Conservation (phyloP, 2,329 filamentous ascomycete species). For the Verticillium zaregamsianum region DNA sequence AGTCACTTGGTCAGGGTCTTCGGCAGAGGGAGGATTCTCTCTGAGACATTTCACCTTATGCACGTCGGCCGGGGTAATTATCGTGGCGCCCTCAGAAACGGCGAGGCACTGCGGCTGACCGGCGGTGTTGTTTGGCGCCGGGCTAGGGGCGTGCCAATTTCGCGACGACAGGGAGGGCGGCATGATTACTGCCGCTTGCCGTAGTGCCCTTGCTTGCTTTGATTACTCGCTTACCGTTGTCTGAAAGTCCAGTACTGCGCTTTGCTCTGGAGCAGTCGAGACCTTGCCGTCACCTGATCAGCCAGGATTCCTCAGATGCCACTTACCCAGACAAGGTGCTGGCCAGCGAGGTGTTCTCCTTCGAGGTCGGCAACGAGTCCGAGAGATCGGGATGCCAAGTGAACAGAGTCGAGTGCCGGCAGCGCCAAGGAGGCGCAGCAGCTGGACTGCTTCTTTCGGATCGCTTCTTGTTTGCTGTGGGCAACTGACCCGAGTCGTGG, state of each 20-base stretch:
- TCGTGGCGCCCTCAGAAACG: not conserved
- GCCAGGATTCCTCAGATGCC: not conserved
- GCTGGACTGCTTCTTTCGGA: not conserved
- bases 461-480: not conserved
- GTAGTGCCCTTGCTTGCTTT: not conserved
- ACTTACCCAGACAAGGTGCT: not conserved
- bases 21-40: not conserved
- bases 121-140: not conserved
- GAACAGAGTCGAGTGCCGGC: not conserved
- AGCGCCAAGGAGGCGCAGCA: not conserved
- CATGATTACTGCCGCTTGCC: not conserved
- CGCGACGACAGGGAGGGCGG: not conserved
- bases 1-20: no score
- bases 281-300: not conserved
- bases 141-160: not conserved
- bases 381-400: not conserved
- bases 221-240: not conserved
- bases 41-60: not conserved
- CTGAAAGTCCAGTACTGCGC: not conserved
- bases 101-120: not conserved
- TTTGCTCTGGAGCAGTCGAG: not conserved
- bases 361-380: not conserved
- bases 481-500: not conserved
- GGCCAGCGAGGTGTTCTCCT: not conserved
- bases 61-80: not conserved